Evolutionary conservation across 208 protist genomes (phyloP).

Genomic region (Leishmania tropica): DNA sequence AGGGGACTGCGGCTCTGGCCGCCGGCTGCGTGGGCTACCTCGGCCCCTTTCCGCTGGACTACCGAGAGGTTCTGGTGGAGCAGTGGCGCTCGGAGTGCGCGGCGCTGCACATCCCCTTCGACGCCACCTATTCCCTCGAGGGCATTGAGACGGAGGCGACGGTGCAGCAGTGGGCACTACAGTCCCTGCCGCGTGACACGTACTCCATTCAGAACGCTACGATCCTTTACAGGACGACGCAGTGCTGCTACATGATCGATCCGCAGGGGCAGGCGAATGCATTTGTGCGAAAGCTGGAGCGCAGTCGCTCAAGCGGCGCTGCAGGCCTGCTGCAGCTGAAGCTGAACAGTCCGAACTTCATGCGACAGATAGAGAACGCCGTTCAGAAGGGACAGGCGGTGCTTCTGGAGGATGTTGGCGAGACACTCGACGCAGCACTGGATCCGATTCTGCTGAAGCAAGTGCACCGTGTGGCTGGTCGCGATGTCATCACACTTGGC

Average conservation of each 20-base stretch:
- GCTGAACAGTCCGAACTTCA: conserved; percentile 89
- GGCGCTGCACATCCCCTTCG: conserved; percentile 62
- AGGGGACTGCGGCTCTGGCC: conserved; percentile 83
- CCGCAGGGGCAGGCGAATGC: conserved; percentile 94
- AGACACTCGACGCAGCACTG: conserved; percentile 95
- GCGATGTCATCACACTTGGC: conserved; percentile 89
- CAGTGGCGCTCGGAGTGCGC: conserved; percentile 67
- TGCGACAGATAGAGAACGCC: conserved; percentile 93
- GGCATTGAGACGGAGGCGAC: conserved; percentile 87
- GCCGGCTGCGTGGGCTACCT: conserved; percentile 92
- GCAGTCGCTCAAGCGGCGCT: conserved; percentile 47
- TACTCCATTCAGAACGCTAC: conserved; percentile 93
- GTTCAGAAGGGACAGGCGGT: conserved; percentile 95
- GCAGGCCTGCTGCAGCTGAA: conserved; percentile 90
- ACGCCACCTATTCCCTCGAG: conserved; percentile 79
- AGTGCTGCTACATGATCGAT: conserved; percentile 95
- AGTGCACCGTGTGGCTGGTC: conserved; percentile 86
- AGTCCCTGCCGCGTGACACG: conserved; percentile 93
- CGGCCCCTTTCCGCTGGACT: conserved; percentile 86
- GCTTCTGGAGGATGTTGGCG: conserved; percentile 95
- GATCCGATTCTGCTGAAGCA: conserved; percentile 95
- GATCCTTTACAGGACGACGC: conserved; percentile 77
- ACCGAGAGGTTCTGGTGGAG: conserved; percentile 67
- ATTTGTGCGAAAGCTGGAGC: conserved; percentile 93
- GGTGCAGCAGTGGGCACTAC: conserved; percentile 93